Evolutionary conservation across 805 yeast genomes (phyloP).

Genomic region (Yamadazyma ubonensis): DNA sequence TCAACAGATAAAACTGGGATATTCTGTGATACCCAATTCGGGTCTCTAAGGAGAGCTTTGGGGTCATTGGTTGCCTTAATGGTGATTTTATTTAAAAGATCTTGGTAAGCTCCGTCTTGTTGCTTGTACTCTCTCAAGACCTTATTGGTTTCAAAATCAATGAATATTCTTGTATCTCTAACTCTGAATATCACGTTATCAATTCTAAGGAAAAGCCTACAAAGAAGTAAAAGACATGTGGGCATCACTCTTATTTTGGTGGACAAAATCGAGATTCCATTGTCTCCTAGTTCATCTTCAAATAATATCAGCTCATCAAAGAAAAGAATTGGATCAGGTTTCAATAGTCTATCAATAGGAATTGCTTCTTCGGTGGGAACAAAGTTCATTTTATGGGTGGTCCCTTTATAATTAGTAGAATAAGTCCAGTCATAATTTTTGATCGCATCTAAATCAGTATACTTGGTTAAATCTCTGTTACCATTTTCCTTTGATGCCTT

Average conservation of each 20-base stretch:
- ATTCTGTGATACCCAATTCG: slow-evolving; percentile 67
- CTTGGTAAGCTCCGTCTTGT: slow-evolving; percentile 43
- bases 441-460: slow-evolving; percentile 54
- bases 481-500: slow-evolving; percentile 26
- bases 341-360: slow-evolving; percentile 67
- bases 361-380: slow-evolving; percentile 33
- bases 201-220: slow-evolving; percentile 80
- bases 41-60: slow-evolving; percentile 62
- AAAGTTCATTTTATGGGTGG: slow-evolving; percentile 28
- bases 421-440: slow-evolving; percentile 98
- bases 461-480: slow-evolving; percentile 34
- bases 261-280: slow-evolving; percentile 79
- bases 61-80: slow-evolving; percentile 33
- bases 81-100: slow-evolving; percentile 25
- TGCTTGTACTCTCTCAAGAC: slow-evolving; percentile 77
- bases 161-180: slow-evolving; percentile 78
- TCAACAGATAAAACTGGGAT: slow-evolving; percentile 37
- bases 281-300: slow-evolving; percentile 96
- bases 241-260: slow-evolving; percentile 89
- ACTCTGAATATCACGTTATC: slow-evolving; percentile 86
- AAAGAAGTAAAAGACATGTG: slow-evolving; percentile 66
- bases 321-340: slow-evolving; percentile 82
- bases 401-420: slow-evolving; percentile 75
- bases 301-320: slow-evolving; percentile 85
- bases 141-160: slow-evolving; percentile 65